Conservation (phyloP, 192 early-diverging fungal genomes). For the Backusella morwellensis region DNA sequence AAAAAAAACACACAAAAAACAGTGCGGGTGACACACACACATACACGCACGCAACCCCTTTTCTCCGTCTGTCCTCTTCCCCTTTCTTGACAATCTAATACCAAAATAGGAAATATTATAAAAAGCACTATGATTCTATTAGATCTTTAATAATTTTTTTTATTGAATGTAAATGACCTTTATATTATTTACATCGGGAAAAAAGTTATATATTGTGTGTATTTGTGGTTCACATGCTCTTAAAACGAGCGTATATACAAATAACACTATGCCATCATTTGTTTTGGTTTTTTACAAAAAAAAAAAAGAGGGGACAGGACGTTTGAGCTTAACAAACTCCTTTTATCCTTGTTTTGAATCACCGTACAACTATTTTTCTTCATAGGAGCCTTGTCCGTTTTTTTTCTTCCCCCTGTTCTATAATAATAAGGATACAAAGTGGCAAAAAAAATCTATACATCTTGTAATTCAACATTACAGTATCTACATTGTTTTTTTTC, state of each 20-base stretch:
- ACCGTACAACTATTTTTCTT: background rate
- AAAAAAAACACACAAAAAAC: background rate
- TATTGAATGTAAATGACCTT: background rate
- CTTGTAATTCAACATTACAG: background rate
- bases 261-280: background rate
- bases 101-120: background rate
- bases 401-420: background rate
- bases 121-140: background rate
- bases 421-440: background rate
- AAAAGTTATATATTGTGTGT: background rate
- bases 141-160: background rate
- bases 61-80: background rate
- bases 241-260: background rate
- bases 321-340: background rate
- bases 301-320: background rate
- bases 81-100: background rate
- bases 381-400: background rate
- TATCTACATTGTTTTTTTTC: background rate
- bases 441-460: background rate
- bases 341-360: background rate
- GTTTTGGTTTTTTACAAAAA: background rate
- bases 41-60: background rate
- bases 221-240: background rate
- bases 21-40: background rate
- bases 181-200: background rate